phyloP scores from a whole-genome alignment of 2,329 filamentous ascomycete genomes.

The Penicillium freii region DNA sequence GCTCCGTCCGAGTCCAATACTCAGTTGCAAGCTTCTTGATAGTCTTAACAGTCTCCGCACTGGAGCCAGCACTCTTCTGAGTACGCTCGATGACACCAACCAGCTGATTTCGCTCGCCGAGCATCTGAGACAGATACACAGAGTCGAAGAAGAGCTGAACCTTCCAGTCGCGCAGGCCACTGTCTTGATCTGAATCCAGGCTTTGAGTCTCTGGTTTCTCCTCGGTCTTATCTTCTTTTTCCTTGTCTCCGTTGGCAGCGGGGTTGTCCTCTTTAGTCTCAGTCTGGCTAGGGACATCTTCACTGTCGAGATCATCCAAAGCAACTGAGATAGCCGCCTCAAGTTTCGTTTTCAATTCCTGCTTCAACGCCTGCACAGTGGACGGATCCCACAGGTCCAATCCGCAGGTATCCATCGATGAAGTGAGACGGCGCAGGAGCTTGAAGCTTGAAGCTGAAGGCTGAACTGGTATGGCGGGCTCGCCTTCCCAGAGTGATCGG shows the following conservation, averaged over 20 bases:
- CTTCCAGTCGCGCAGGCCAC: constrained; percentile 32
- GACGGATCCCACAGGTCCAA: constrained; percentile 77
- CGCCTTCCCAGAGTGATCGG: constrained; percentile 75
- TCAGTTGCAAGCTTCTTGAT: constrained; percentile 65
- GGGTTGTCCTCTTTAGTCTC: neutral
- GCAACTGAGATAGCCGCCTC: constrained; percentile 23
- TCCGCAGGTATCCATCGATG: constrained; percentile 67
- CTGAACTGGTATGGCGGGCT: constrained; percentile 70
- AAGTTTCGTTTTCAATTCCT: constrained; percentile 53
- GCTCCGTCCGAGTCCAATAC: constrained; percentile 78
- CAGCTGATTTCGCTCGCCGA: constrained; percentile 41
- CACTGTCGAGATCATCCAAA: constrained; percentile 23
- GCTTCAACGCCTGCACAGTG: constrained; percentile 64
- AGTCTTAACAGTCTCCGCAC: constrained; percentile 50
- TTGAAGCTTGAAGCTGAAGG: constrained; percentile 73
- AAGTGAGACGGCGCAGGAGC: constrained; percentile 64
- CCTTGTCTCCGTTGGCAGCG: neutral
- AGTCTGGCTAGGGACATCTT: neutral
- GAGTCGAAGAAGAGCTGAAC: constrained; percentile 42
- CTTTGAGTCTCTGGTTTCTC: neutral
- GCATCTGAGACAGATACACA: constrained; percentile 32
- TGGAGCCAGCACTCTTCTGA: constrained; percentile 49
- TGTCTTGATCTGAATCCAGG: neutral
- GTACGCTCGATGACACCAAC: constrained; percentile 49
- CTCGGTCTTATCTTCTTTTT: constrained; percentile 1